phyloP scores from a whole-genome alignment of 2,329 filamentous ascomycete genomes.

The Aspergillus sp. region DNA sequence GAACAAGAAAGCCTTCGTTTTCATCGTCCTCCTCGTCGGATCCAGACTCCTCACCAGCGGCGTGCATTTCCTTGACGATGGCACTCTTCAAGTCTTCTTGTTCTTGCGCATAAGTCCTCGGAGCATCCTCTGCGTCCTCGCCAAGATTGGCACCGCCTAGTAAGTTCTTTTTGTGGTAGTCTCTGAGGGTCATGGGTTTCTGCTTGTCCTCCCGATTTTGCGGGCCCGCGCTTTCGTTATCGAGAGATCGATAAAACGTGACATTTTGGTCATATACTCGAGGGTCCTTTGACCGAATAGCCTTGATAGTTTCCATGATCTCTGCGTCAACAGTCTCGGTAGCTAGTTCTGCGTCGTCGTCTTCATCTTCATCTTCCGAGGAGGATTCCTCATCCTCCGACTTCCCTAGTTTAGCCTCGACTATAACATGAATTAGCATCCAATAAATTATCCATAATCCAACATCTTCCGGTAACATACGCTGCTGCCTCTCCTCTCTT shows the following conservation, averaged over 20 bases:
- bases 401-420: slow-evolving; percentile 82
- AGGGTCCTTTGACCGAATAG: slow-evolving; percentile 88
- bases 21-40: slow-evolving; percentile 56
- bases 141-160: slow-evolving; percentile 68
- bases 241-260: slow-evolving; percentile 72
- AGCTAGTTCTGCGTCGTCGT: slow-evolving; percentile 83
- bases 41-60: slow-evolving; percentile 46
- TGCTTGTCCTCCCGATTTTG: slow-evolving; percentile 60
- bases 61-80: slow-evolving; percentile 79
- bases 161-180: slow-evolving; percentile 93
- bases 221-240: slow-evolving; percentile 48
- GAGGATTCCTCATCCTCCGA: slow-evolving; percentile 62
- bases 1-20: slow-evolving; percentile 74
- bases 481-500: slow-evolving; percentile 73
- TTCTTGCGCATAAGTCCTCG: slow-evolving; percentile 80
- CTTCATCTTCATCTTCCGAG: slow-evolving; percentile 75
- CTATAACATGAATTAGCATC: slow-evolving; percentile 43
- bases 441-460: background rate
- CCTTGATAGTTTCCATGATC: slow-evolving; percentile 81
- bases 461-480: slow-evolving; percentile 24
- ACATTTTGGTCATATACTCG: slow-evolving; percentile 78
- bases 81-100: slow-evolving; percentile 78
- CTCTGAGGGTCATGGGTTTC: slow-evolving; percentile 79
- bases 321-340: slow-evolving; percentile 83
- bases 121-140: slow-evolving; percentile 44